Evolutionary conservation across 139 green algal species (phyloP), one percentile per base, ranked within the genome.

Genomic region (Micromonas pusilla): DNA sequence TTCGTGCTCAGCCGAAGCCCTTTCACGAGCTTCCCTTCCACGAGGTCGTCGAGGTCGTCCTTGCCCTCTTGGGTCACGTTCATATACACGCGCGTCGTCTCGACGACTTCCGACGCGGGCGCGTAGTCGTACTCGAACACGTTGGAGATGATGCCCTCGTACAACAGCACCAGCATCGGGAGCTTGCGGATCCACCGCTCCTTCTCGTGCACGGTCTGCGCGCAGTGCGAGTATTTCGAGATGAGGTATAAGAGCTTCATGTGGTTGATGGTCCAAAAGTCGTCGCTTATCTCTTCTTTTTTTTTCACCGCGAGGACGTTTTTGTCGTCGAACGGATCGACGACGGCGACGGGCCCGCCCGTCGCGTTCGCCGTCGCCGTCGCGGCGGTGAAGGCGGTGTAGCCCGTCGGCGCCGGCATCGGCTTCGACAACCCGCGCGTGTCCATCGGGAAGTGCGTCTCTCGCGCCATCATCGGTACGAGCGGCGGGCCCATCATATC

Each of bases 121-220:
- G 78, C 78, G 78, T 82, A 82, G 60, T 82, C 78, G 57, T 82
- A 82, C 21, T 78, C 62, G 36, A 79, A 82, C 54, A 78, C 70
- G n/a, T 77, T 77, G 23, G 73, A 57, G 33, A 78, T 57, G n/a
- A 82, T 66, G 21, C 78, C 78, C 78, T 82, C 78, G 36, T 79
- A 82, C 19, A 82, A 67, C 23, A 82, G 37, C 54, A 82, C 78
- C 25, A 78, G 28, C n/a, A 82, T 30, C 36, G 78, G 78, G 33
- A 82, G 57, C 53, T 78, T 73, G 23, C 78, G 57, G 19, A 82
- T 77, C 78, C 78, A 82, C 28, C 25, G 34, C 66, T 81, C 76
- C 66, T 76, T 74, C 66, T 71, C 76, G 45, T 76, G 21, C 36
- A 54, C 52, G 39, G 66, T 72, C 76, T 81, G 66, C 37, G 64